Percentiles rank a stretch among this genome's conserved stretches.
phyloP scores from a whole-genome alignment of 2,329 filamentous ascomycete species.

The Emmonsia crescens region DNA sequence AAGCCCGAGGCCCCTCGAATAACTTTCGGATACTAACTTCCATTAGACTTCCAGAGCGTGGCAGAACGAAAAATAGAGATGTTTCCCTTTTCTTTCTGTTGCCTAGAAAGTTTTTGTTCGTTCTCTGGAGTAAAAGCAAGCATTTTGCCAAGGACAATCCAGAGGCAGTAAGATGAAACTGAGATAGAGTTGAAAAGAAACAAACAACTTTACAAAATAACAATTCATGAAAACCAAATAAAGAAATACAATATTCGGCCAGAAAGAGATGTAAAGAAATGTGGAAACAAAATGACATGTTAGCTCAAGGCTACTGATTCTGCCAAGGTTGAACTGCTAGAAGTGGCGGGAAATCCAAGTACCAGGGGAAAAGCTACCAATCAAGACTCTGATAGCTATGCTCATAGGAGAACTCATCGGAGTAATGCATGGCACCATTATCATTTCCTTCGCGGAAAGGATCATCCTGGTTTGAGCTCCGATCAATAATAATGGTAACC shows the following conservation, averaged over 20 bases:
- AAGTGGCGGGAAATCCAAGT: background rate
- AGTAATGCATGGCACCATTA: background rate
- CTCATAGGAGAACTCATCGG: background rate
- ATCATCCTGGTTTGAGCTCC: background rate
- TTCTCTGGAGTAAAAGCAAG: background rate
- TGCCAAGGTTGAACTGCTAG: background rate
- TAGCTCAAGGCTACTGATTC: background rate
- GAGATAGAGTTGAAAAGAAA: background rate
- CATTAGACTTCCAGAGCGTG: background rate
- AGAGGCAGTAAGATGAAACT: background rate
- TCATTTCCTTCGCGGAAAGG: background rate
- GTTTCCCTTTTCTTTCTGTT: background rate
- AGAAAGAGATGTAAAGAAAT: background rate
- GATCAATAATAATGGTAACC: background rate
- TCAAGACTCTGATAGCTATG: background rate
- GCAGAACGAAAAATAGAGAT: background rate
- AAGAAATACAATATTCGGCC: background rate
- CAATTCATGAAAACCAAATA: background rate
- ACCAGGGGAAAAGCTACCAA: background rate
- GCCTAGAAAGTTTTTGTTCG: background rate
- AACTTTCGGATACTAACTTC: background rate
- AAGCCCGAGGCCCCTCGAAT: background rate
- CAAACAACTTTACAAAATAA: background rate
- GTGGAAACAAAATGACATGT: background rate
- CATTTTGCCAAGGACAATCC: background rate